Evolutionary conservation across 495 filamentous ascomycete species (phyloP).

Genomic region (Penicillium dipodomyicola): DNA sequence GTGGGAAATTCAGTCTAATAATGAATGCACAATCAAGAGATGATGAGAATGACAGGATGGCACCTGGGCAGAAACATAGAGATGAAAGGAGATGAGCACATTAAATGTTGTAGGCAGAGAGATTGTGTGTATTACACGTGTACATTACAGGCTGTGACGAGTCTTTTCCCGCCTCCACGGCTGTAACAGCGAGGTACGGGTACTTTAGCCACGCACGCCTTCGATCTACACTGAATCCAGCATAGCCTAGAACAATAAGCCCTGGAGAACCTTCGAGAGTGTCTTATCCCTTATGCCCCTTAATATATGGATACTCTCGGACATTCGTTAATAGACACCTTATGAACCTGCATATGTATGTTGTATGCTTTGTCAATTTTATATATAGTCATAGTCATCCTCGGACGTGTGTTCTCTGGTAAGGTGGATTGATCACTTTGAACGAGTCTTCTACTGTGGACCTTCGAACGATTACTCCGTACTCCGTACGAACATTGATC

Average conservation of each 20-base stretch:
- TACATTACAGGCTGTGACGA: slow-evolving; percentile 11
- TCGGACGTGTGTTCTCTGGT: not conserved
- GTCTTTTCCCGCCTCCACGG: slow-evolving; percentile 9
- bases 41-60: slow-evolving; percentile 1
- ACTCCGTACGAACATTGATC: not conserved
- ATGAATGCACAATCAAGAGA: not conserved
- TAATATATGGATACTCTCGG: not conserved
- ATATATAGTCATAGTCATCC: not conserved
- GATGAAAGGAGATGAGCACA: slow-evolving; percentile 6
- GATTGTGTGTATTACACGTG: slow-evolving; percentile 29
- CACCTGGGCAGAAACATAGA: slow-evolving; percentile 1
- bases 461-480: not conserved
- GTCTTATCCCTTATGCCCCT: not conserved
- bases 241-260: slow-evolving; percentile 4
- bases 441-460: not conserved
- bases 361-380: no score
- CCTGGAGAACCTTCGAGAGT: not conserved
- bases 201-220: slow-evolving; percentile 6
- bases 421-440: not conserved
- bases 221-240: not conserved
- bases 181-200: slow-evolving; percentile 8
- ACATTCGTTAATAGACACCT: no score
- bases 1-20: not conserved
- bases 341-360: no score
- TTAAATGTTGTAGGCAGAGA: slow-evolving; percentile 5